Percentiles rank a stretch among this genome's conserved stretches.
These are phyloP conservation scores for Cryphonectria japonica DNA, from an alignment of 2,329 filamentous ascomycete species.

Conservation along the genomic window DNA sequence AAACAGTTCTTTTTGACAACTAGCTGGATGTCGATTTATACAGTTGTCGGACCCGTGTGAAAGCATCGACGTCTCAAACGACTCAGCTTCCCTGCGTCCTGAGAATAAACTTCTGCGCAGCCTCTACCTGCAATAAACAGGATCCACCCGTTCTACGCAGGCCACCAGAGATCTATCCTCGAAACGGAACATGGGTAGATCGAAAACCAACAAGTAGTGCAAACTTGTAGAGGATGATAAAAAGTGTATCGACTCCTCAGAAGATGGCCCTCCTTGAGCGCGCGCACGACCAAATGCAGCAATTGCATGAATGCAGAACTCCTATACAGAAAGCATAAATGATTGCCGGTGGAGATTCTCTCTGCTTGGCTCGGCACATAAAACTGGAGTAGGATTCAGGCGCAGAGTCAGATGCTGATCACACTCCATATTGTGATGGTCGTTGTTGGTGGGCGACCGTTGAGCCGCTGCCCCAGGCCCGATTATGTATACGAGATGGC, in stretches of 20 bases:
- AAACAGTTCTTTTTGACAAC: background rate
- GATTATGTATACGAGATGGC: background rate
- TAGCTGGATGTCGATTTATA: constrained; percentile 1
- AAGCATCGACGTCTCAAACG: constrained; percentile 8
- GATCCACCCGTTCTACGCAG: background rate
- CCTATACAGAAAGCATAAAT: background rate
- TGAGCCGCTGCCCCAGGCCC: background rate
- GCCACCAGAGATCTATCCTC: background rate
- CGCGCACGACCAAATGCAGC: background rate
- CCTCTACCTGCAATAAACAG: constrained; percentile 22
- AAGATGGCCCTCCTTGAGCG: background rate
- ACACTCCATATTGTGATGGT: background rate
- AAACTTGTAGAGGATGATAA: background rate
- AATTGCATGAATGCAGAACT: background rate
- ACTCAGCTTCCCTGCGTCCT: constrained; percentile 23
- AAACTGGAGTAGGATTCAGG: background rate
- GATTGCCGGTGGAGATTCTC: background rate
- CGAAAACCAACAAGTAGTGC: background rate
- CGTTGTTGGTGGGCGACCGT: background rate
- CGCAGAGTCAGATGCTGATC: background rate
- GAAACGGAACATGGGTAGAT: background rate
- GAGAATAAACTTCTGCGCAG: constrained; percentile 20
- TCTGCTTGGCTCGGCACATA: background rate
- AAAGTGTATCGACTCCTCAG: background rate
- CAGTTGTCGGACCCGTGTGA: background rate